Evolutionary conservation across 768 basidiomycete species (phyloP), one percentile per base, ranked within the genome.

Genomic region (Fomitopsis pulvina): DNA sequence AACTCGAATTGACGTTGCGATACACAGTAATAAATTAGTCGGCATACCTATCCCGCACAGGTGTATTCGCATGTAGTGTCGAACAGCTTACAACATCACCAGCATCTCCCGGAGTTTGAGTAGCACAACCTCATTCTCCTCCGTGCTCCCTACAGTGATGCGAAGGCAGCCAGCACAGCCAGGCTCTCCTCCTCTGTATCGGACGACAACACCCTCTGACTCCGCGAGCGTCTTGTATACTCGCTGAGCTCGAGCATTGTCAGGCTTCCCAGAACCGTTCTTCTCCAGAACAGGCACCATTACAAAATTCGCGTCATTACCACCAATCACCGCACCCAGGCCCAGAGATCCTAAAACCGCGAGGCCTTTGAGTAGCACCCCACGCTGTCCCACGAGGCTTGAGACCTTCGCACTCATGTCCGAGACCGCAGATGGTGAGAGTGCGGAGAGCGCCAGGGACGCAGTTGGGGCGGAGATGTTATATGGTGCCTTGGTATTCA

Each of bases 401-500:
- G 66, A 46, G 7, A 87, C 72, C 62, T 91, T 90, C 39, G 60
- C 34, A n/a, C 71, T 74, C 86, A 93, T 93, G 16, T 63, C 54
- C 1, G 66, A 52, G 11, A 96, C 57, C 2, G 88, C 83, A 16
- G 66, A 60, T 2, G 81, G 75, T 0, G 87, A 79, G 26, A 97
- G 78, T 0, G 95, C 92, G 9, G 85, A 73, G 14, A 83, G 65
- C 0, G 92, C 94, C 21, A 97, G 79, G 25, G 80, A 68, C 11
- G 95, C 91, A 5, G 92, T 92, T 0, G 93, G 93, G 0, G 85
- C 78, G 14, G 93, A 94, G 57, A 99, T 82, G 66, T 96, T 97
- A 73, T 98, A 99, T 0, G 96, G 96, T 0, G 95, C 96, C 65
- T 99, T 99, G 24, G 94, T 88, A 65, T 98, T 98, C 52, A 82